Evolutionary conservation across 2,329 filamentous ascomycete species (phyloP).

Genomic region (Bipolaris victoriae): DNA sequence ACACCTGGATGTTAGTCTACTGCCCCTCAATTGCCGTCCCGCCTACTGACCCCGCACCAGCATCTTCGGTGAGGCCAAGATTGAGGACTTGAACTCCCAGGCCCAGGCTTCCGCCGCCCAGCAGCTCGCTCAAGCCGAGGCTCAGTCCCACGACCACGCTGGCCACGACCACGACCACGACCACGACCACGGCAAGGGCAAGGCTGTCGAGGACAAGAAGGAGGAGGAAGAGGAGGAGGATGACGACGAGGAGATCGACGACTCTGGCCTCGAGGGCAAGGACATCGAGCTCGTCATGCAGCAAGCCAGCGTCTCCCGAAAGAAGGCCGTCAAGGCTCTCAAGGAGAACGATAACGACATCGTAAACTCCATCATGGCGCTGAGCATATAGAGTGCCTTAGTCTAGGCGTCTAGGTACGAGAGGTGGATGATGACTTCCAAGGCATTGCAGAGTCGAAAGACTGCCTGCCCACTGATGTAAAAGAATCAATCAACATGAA

Average conservation of each 20-base stretch:
- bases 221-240: constrained; percentile 65
- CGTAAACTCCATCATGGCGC: constrained; percentile 99
- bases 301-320: constrained; percentile 93
- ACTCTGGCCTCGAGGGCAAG: constrained; percentile 94
- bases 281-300: constrained; percentile 99
- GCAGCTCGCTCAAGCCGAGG: constrained; percentile 81
- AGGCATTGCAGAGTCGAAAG: constrained; percentile 22
- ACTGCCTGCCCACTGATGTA: constrained; percentile 25
- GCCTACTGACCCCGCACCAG: constrained; percentile 57
- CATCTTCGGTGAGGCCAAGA: constrained; percentile 99
- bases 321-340: constrained; percentile 98
- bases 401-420: constrained; percentile 17
- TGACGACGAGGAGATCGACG: constrained; percentile 93
- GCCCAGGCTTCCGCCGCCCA: constrained; percentile 95
- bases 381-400: constrained; percentile 61
- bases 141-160: constrained; percentile 69
- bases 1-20: constrained; percentile 95
- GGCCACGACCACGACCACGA: constrained; percentile 76
- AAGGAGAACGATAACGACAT: constrained; percentile 99
- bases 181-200: constrained; percentile 69
- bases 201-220: constrained; percentile 67
- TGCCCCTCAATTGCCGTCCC: constrained; percentile 11
- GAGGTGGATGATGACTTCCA: constrained; percentile 24
- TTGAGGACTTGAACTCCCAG: constrained; percentile 98
- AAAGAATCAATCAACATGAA: constrained; percentile 38